phyloP scores from a whole-genome alignment of 2,329 filamentous ascomycete genomes.

The Chaetomium strumarium region DNA sequence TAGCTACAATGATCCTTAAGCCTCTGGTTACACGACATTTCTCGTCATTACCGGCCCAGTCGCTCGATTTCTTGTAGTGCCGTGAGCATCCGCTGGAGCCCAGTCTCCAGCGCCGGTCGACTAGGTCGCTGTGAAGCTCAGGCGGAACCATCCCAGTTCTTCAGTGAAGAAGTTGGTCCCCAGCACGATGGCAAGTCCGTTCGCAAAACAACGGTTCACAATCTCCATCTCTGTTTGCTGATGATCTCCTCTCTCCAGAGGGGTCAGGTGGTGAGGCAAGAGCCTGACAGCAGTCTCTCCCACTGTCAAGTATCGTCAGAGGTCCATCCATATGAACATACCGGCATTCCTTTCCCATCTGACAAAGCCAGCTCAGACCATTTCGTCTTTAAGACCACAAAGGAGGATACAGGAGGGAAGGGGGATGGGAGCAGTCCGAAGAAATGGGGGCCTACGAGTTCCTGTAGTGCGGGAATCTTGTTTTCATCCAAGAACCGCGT shows the following conservation, averaged over 20 bases:
- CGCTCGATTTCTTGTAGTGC: conserved; percentile 8
- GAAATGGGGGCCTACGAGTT: conserved; percentile 5
- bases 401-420: no score
- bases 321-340: conserved; percentile 23
- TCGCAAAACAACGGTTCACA: conserved; percentile 4
- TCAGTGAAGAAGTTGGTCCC: conserved; percentile 21
- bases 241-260: not conserved
- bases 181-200: conserved; percentile 18
- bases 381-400: no score
- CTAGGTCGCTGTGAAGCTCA: conserved; percentile 21
- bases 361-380: not conserved
- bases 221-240: conserved; percentile 15
- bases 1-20: no score
- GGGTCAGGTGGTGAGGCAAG: not conserved
- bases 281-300: not conserved
- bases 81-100: conserved; percentile 17
- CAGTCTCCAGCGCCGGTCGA: conserved; percentile 16
- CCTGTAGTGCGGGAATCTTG: conserved; percentile 28
- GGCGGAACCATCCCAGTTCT: conserved; percentile 25
- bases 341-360: conserved; percentile 14
- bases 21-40: no score
- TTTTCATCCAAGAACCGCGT: conserved; percentile 12
- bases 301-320: conserved; percentile 1
- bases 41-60: not conserved
- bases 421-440: no score